Evolutionary conservation across 371 early-diverging fungal genomes (phyloP).

Genomic region (Mucor plumbeus): DNA sequence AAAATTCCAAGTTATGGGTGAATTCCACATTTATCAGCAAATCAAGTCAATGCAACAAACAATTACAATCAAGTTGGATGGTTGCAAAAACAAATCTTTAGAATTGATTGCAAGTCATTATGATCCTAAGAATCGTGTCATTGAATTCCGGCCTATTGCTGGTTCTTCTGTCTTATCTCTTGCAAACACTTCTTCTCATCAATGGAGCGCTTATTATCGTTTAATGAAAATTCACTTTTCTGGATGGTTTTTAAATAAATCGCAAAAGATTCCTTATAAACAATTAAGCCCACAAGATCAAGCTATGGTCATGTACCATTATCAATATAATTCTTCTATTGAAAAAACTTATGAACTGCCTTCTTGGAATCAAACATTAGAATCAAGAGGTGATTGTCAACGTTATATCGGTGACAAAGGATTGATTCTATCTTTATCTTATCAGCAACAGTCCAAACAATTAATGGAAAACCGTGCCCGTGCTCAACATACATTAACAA

Average conservation of each 20-base stretch:
- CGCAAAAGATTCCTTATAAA: slow-evolving; percentile 7
- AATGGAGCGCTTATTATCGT: slow-evolving; percentile 34
- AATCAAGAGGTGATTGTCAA: slow-evolving; percentile 1
- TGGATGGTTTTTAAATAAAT: slow-evolving; percentile 27
- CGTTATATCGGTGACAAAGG: slow-evolving; percentile 53
- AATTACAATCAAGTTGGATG: slow-evolving; percentile 38
- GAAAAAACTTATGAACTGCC: slow-evolving; percentile 47
- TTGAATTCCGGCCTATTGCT: slow-evolving; percentile 42
- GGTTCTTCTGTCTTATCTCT: slow-evolving; percentile 8
- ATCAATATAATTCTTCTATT: slow-evolving; percentile 45
- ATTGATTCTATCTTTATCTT: slow-evolving; percentile 39
- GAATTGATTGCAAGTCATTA: slow-evolving; percentile 32
- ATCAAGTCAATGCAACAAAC: slow-evolving; percentile 27
- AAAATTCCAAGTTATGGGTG: slow-evolving; percentile 32
- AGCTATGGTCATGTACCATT: slow-evolving; percentile 42
- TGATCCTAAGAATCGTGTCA: slow-evolving; percentile 38
- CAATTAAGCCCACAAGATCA: slow-evolving; percentile 34
- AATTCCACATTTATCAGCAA: slow-evolving; percentile 40
- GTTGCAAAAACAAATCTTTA: slow-evolving; percentile 19
- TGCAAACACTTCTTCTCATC: slow-evolving; percentile 5
- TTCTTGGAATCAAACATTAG: slow-evolving; percentile 11
- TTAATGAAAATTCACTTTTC: slow-evolving; percentile 44
- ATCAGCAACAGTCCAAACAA: slow-evolving; percentile 18
- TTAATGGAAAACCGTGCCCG: background rate
- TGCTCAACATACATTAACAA: slow-evolving; percentile 7